A percentile compares a stretch with the other conserved stretches of the same genome.
These are phyloP conservation scores for Sporothrix protearum DNA, from an alignment of 2,329 filamentous ascomycete species.

Conservation along the genomic window DNA sequence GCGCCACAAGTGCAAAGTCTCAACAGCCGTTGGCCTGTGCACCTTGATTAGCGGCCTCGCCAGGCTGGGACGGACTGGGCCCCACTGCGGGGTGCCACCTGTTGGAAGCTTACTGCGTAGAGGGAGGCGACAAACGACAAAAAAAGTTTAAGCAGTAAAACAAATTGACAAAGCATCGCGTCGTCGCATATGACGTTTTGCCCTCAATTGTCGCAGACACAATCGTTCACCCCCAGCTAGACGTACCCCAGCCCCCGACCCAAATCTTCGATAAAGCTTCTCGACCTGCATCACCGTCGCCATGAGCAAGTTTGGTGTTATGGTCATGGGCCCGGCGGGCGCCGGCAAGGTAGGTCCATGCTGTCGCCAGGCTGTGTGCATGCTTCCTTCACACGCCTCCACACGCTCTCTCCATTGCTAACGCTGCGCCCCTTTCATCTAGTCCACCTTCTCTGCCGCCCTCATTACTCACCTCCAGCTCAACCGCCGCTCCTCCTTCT, in stretches of 20 bases:
- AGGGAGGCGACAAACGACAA: not conserved
- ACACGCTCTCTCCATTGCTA: not conserved
- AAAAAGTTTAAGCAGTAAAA: not conserved
- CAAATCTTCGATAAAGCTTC: too few relatives aligned
- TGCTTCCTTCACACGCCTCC: too few relatives aligned
- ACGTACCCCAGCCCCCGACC: not conserved
- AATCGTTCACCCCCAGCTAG: too few relatives aligned
- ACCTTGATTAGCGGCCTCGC: slow-evolving; percentile 9
- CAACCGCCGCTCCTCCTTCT: slow-evolving; percentile 90
- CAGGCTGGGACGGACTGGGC: not conserved
- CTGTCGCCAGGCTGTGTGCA: not conserved
- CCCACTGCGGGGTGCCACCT: slow-evolving; percentile 25
- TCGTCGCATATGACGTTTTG: slow-evolving; percentile 4
- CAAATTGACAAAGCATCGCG: slow-evolving; percentile 9
- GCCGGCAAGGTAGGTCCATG: slow-evolving; percentile 72
- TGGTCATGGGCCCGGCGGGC: slow-evolving; percentile 94
- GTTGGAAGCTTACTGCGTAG: slow-evolving; percentile 15
- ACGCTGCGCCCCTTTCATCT: not conserved
- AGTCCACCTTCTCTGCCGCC: slow-evolving; percentile 91
- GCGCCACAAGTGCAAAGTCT: not conserved
- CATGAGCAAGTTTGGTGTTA: slow-evolving; percentile 92
- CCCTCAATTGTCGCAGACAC: not conserved
- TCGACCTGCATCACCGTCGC: slow-evolving; percentile 28
- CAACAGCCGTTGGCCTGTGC: slow-evolving; percentile 23
- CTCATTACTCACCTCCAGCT: slow-evolving; percentile 90